Conservation (phyloP, 129 eudicot species). For the Saussurea involucrata region DNA sequence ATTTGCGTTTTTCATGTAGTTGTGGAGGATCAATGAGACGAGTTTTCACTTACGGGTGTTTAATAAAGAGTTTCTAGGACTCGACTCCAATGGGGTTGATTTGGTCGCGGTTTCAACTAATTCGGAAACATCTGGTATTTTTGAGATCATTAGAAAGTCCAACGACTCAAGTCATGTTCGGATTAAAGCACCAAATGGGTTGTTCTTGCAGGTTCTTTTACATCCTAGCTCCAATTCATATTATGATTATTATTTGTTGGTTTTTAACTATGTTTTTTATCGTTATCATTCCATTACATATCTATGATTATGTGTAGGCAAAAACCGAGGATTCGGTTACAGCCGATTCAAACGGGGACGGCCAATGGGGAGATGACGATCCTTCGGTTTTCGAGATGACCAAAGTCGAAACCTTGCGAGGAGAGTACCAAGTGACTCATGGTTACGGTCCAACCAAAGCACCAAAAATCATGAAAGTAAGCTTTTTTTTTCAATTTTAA, state of each 20-base stretch:
- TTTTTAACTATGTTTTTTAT: background rate
- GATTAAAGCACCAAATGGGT: conserved; percentile 62
- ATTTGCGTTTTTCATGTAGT: conserved; percentile 23
- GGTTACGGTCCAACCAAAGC: conserved; percentile 70
- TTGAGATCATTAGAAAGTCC: conserved; percentile 44
- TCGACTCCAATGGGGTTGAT: conserved; percentile 22
- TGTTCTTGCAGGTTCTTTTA: conserved; percentile 49
- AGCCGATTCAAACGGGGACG: conserved; percentile 52
- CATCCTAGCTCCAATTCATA: background rate
- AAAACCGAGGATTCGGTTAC: conserved; percentile 47
- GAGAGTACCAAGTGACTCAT: conserved; percentile 68
- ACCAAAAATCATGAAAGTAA: conserved; percentile 63
- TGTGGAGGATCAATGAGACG: conserved; percentile 61
- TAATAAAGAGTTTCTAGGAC: conserved; percentile 54
- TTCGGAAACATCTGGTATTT: conserved; percentile 40
- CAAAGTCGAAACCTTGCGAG: conserved; percentile 20
- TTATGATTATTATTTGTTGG: background rate
- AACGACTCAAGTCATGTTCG: conserved; percentile 40
- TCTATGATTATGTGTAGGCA: conserved; percentile 29
- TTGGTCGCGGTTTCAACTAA: conserved; percentile 35
- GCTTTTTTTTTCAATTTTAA: background rate
- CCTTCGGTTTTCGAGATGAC: conserved; percentile 61
- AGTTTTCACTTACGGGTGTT: conserved; percentile 52
- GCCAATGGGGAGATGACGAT: conserved; percentile 49
- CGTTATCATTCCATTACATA: background rate